phyloP scores from a whole-genome alignment of 2,329 filamentous ascomycete species.

The Sarocladium kiliense region DNA sequence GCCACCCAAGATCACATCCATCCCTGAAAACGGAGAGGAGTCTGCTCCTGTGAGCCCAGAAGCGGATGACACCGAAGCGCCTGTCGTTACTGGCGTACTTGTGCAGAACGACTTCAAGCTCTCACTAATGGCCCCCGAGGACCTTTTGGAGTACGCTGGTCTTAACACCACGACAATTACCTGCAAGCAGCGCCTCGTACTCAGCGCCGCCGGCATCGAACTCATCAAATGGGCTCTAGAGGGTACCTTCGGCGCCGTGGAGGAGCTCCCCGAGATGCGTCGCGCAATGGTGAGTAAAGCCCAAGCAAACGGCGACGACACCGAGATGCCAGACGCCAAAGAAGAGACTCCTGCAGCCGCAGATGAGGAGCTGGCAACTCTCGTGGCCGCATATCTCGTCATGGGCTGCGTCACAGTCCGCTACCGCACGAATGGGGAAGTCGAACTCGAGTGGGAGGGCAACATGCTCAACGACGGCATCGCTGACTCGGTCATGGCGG shows the following conservation, averaged over 20 bases:
- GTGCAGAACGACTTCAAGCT: slow-evolving; percentile 98
- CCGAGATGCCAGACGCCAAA: slow-evolving; percentile 26
- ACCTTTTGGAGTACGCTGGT: slow-evolving; percentile 93
- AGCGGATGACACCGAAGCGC: slow-evolving; percentile 23
- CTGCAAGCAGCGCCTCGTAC: slow-evolving; percentile 84
- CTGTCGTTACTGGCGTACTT: slow-evolving; percentile 79
- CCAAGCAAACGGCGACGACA: slow-evolving; percentile 34
- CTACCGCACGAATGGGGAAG: slow-evolving; percentile 69
- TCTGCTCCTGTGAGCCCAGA: slow-evolving; percentile 13
- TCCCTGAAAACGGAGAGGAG: slow-evolving; percentile 4
- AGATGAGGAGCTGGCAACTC: slow-evolving; percentile 57
- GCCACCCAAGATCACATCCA: slow-evolving; percentile 45
- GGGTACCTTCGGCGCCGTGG: slow-evolving; percentile 85
- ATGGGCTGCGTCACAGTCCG: slow-evolving; percentile 90
- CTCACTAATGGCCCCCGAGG: slow-evolving; percentile 93
- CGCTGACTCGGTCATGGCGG: slow-evolving; percentile 93
- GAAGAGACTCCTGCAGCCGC: slow-evolving; percentile 38
- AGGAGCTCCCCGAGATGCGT: slow-evolving; percentile 56
- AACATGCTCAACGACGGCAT: slow-evolving; percentile 98
- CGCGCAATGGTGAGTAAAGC: slow-evolving; percentile 24
- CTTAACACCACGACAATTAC: slow-evolving; percentile 90
- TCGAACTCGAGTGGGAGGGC: slow-evolving; percentile 94
- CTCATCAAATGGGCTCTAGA: slow-evolving; percentile 92
- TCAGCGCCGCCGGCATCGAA: slow-evolving; percentile 84
- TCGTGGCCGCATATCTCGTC: slow-evolving; percentile 59